phyloP scores from a whole-genome alignment of 257 asterid genomes.

The Solanum etuberosum region DNA sequence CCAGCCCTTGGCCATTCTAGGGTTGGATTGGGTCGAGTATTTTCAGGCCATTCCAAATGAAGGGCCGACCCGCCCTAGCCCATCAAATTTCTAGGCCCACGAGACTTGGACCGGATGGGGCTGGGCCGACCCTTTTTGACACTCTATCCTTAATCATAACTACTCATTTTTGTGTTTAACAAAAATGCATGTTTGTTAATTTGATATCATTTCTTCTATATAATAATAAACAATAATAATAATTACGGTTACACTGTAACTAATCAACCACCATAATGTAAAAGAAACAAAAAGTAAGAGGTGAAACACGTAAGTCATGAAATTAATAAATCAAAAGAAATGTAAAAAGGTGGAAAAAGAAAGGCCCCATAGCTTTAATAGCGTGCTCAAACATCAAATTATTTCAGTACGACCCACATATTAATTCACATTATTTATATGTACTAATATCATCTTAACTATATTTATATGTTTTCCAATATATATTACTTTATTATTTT shows the following conservation, averaged over 20 bases:
- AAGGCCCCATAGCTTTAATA: slow-evolving; percentile 26
- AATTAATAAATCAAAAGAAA: background rate
- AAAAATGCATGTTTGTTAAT: background rate
- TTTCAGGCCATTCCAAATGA: too few relatives aligned
- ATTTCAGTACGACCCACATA: slow-evolving; percentile 16
- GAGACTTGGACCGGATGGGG: too few relatives aligned
- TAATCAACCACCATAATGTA: background rate
- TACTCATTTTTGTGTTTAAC: background rate
- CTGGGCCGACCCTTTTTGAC: too few relatives aligned
- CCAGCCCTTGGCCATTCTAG: too few relatives aligned
- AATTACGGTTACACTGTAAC: background rate
- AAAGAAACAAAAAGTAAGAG: background rate
- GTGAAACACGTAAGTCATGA: background rate
- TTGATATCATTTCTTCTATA: background rate
- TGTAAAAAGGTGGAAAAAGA: background rate
- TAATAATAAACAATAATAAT: background rate
- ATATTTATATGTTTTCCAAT: background rate
- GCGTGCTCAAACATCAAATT: slow-evolving; percentile 25
- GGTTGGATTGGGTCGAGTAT: too few relatives aligned
- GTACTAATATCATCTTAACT: background rate
- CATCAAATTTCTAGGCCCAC: too few relatives aligned
- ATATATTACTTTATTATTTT: background rate
- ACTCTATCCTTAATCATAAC: background rate
- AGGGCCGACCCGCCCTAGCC: too few relatives aligned
- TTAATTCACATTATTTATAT: background rate